Percentiles rank a stretch among this genome's conserved stretches.
Evolutionary conservation across 2,329 filamentous ascomycete genomes (phyloP).

Genomic region (Alternaria sp.): DNA sequence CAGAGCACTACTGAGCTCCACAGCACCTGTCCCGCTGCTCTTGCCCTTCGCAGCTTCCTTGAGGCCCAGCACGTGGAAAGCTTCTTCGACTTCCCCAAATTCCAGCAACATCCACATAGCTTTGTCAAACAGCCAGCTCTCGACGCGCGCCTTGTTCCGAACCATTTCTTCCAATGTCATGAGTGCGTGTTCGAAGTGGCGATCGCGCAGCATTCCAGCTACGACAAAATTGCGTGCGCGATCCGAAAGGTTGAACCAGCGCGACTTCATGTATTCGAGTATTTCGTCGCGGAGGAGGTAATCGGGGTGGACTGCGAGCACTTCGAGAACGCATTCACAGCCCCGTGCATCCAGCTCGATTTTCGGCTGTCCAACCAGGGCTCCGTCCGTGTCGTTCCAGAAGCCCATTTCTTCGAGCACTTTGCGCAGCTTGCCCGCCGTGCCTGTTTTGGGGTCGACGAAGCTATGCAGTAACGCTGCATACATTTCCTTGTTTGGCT

Average conservation of each 20-base stretch:
- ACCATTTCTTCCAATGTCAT: constrained; percentile 73
- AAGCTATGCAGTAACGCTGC: constrained; percentile 79
- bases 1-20: constrained; percentile 61
- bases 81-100: constrained; percentile 78
- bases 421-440: constrained; percentile 67
- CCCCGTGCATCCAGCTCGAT: constrained; percentile 72
- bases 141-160: constrained; percentile 62
- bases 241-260: constrained; percentile 72
- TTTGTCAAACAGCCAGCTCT: constrained; percentile 80
- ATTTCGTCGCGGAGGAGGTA: constrained; percentile 78
- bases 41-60: constrained; percentile 43
- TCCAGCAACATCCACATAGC: constrained; percentile 78
- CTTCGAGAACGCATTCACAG: constrained; percentile 77
- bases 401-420: constrained; percentile 77
- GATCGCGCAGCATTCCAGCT: constrained; percentile 79
- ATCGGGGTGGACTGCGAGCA: constrained; percentile 84
- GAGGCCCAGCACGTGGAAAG: constrained; percentile 69
- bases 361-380: constrained; percentile 52
- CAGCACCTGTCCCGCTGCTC: constrained; percentile 30
- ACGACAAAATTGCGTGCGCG: constrained; percentile 73
- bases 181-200: constrained; percentile 83
- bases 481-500: constrained; percentile 70
- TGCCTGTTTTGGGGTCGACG: constrained; percentile 69
- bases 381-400: constrained; percentile 17
- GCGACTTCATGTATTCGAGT: constrained; percentile 75